A percentile compares a stretch with the other conserved stretches of the same genome.
Evolutionary conservation across 1,139 yeast species (phyloP).

Genomic region (Nakaseomyces bracarensis): DNA sequence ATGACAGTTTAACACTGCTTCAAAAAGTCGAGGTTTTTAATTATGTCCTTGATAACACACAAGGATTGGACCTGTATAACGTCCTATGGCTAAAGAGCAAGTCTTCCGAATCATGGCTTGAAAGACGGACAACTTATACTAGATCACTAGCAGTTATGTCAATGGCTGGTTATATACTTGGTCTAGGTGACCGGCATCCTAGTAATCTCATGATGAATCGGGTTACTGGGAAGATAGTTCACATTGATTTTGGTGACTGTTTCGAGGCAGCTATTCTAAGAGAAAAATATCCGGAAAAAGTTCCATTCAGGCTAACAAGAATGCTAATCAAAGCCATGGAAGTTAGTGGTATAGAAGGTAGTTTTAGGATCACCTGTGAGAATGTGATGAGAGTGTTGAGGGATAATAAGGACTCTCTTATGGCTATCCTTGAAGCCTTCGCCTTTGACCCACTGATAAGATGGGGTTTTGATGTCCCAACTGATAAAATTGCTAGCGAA

Average conservation of each 20-base stretch:
- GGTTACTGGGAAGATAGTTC: slow-evolving; percentile 88
- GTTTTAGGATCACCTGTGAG: slow-evolving; percentile 92
- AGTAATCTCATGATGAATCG: slow-evolving; percentile 93
- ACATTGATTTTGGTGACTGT: slow-evolving; percentile 98
- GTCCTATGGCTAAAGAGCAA: slow-evolving; percentile 94
- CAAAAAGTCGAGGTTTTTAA: slow-evolving; percentile 96
- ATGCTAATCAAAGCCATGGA: slow-evolving; percentile 99
- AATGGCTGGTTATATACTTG: slow-evolving; percentile 94
- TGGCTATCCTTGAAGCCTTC: slow-evolving; percentile 97
- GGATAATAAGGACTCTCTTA: slow-evolving; percentile 87
- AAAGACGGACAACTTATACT: slow-evolving; percentile 91
- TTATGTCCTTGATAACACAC: slow-evolving; percentile 87
- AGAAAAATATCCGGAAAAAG: slow-evolving; percentile 96
- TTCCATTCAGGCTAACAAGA: slow-evolving; percentile 91
- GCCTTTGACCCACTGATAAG: slow-evolving; percentile 97
- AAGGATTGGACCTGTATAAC: slow-evolving; percentile 93
- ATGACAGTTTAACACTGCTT: slow-evolving; percentile 75
- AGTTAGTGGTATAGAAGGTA: slow-evolving; percentile 97
- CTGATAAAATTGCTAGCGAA: slow-evolving; percentile 65
- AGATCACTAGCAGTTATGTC: slow-evolving; percentile 97
- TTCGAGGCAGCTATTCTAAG: slow-evolving; percentile 95
- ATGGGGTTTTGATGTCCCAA: slow-evolving; percentile 96
- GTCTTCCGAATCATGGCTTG: slow-evolving; percentile 96
- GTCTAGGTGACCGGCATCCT: slow-evolving; percentile 97
- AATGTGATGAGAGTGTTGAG: slow-evolving; percentile 93